Evolutionary conservation across 2,329 filamentous ascomycete genomes (phyloP), one percentile per base, ranked within the genome.

Genomic region (Alternaria ventricosa): DNA sequence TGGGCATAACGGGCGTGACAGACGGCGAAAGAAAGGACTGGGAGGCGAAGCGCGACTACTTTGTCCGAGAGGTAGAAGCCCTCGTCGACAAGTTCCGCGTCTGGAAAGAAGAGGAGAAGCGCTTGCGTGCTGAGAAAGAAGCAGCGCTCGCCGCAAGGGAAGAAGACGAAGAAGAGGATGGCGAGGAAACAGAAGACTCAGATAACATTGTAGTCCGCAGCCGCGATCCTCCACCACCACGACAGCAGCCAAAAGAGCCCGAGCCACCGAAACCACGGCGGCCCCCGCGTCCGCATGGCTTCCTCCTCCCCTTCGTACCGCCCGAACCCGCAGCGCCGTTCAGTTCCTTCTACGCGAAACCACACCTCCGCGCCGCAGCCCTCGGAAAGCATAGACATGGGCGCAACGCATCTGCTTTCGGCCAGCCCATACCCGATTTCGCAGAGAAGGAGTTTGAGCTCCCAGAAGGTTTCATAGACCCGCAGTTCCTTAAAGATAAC

Each of bases 71-170:
- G 64, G 94, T 96, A 61, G 87, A 93, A 66, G 86, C 87, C 0
- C 90, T 98, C 28, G 85, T 98, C 20, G 89, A 93, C 66, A 98
- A 97, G 77, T 98, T 97, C 77, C 88, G 89, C 55, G 84, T 88
- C 58, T 98, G 94, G 94, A 94, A 90, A 66, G 87, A 94, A 65
- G 93, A 97, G 77, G 96, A 99, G 79, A 96, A 94, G 82, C 88
- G 91, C 46, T 85, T 92, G 63, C 93, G 93, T 79, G 82, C 88
- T 3, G 91, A 93, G 73, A 92, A 90, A 73, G 93, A 95, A 64
- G 89, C 89, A 51, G 86, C 85, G 4, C 78, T 86, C 57, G 80
- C 79, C 47, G 81, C 80, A 23, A 82, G 84, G 45, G 85, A 86
- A 13, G 82, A 84, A 18, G 82, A 78, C n/a, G 81, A 79, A 12